These are phyloP conservation scores for Boletus fagicola DNA, from an alignment of 768 basidiomycete species.

Conservation along the genomic window DNA sequence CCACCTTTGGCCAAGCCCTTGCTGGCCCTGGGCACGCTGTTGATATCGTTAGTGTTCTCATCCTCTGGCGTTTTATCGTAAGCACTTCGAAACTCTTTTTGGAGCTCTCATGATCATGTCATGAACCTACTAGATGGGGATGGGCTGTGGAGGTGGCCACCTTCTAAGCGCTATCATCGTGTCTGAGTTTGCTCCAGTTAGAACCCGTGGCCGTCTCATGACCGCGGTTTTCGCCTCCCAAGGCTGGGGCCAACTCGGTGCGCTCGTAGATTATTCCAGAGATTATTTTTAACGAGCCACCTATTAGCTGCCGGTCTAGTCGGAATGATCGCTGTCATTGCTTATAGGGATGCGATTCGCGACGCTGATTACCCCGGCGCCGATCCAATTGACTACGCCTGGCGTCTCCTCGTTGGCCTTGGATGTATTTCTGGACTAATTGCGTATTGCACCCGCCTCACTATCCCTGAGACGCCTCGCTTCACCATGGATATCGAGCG, in stretches of 20 bases:
- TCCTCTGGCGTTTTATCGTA: conserved; percentile 81
- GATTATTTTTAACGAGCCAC: background rate
- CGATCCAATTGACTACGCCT: conserved; percentile 67
- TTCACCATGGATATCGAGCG: conserved; percentile 87
- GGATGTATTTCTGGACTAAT: conserved; percentile 77
- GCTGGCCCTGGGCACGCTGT: conserved; percentile 62
- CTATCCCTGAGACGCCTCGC: conserved; percentile 89
- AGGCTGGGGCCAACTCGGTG: conserved; percentile 87
- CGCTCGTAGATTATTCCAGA: conserved; percentile 19
- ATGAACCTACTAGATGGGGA: conserved; percentile 49
- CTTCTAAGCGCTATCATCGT: conserved; percentile 81
- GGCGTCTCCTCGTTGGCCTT: conserved; percentile 86
- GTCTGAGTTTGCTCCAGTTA: conserved; percentile 82
- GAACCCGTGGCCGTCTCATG: conserved; percentile 83
- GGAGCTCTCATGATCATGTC: background rate
- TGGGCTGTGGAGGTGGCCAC: conserved; percentile 88
- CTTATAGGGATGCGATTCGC: conserved; percentile 59
- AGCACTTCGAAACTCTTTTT: conserved; percentile 9
- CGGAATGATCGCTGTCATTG: conserved; percentile 57
- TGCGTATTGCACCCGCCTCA: conserved; percentile 86
- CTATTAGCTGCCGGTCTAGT: conserved; percentile 61
- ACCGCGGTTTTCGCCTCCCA: conserved; percentile 81
- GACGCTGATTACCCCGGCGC: conserved; percentile 38
- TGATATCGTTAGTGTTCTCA: conserved; percentile 63
- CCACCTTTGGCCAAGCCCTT: conserved; percentile 76